Base-by-base conservation (phyloP, 768 basidiomycete species). In the Lactarius psammicola region DNA sequence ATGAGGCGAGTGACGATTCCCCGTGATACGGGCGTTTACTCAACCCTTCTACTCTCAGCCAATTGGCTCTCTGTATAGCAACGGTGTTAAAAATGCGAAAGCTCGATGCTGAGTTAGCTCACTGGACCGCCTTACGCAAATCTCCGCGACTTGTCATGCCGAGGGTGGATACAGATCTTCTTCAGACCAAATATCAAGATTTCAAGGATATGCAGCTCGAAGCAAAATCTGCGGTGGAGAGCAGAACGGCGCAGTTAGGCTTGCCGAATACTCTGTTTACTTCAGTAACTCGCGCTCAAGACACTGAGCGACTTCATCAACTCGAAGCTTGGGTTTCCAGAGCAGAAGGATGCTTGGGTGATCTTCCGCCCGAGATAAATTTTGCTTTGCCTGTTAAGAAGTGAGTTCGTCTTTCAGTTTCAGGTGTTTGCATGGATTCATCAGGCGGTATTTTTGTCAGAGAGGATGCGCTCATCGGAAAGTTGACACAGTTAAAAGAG, bases 131-230 rank as follows among this genome's bases (percentile, higher is more conserved):
- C 18, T 26, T 67, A n/a, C 62, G 61, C 17, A 67, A 38, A 44
- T 59, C 66, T 38, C 51, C 30, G 20, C 66, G 59, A 44, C 40
- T 59, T 20, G 57, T 23, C 9, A 20, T 42, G 49, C 44, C 56
- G 23, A 54, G 57, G 55, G 66, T 62, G 11, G 61, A 49, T 18
- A 67, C 30, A 40, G 57, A 63, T 10, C 56, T 59, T 13, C 57
- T 67, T 18, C 61, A 53, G 33, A 23, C 30, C 18, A 62, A 59
- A 38, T 34, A 56, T 20, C 49, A 66, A 38, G 13, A 23, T 10
- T 34, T 63, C 15, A 40, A n/a, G 11, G 62, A 67, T 31, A 28
- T 13, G n/a, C 57, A 51, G 9, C 28, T 20, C 10, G 33, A 53
- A 15, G 3, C 36, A 51, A 33, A 59, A 46, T 23, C 49, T 6